Conservation (phyloP, 768 basidiomycete species). For the Boletus pseudopeckii region DNA sequence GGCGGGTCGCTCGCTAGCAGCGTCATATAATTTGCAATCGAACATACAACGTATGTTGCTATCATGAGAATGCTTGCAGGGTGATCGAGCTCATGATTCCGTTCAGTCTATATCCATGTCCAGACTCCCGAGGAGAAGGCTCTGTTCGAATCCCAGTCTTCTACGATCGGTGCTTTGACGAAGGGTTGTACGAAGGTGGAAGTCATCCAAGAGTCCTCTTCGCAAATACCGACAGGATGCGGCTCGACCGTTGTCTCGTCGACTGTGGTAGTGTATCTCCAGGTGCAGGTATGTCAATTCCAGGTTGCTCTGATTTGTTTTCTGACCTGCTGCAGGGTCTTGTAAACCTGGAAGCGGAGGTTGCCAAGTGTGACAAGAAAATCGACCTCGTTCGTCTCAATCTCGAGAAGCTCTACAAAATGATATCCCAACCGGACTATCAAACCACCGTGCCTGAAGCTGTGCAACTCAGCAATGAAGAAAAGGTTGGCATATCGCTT, state of each 20-base stretch:
- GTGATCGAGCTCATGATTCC: neutral
- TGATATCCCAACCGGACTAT: constrained; percentile 73
- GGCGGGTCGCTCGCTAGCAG: constrained; percentile 46
- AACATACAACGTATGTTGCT: constrained; percentile 46
- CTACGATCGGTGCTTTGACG: constrained; percentile 76
- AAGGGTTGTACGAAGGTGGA: constrained; percentile 83
- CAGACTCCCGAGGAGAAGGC: constrained; percentile 58
- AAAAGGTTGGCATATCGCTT: constrained; percentile 54
- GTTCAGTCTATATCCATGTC: constrained; percentile 66
- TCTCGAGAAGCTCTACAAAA: constrained; percentile 73
- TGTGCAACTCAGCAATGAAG: constrained; percentile 70
- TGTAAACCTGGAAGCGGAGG: constrained; percentile 84
- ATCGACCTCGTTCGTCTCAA: constrained; percentile 65
- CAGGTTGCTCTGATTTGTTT: neutral
- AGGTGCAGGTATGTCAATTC: constrained; percentile 66
- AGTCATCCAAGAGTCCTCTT: constrained; percentile 54
- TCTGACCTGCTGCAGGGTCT: constrained; percentile 57
- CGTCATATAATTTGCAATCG: constrained; percentile 82
- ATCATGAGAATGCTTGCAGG: neutral
- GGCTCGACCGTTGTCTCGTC: constrained; percentile 78
- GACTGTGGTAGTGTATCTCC: constrained; percentile 72
- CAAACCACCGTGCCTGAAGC: constrained; percentile 73
- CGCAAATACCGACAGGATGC: constrained; percentile 76
- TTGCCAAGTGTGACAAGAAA: constrained; percentile 89
- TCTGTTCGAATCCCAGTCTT: constrained; percentile 67